phyloP scores from a whole-genome alignment of 257 asterid genomes.

The Ilex asprella region DNA sequence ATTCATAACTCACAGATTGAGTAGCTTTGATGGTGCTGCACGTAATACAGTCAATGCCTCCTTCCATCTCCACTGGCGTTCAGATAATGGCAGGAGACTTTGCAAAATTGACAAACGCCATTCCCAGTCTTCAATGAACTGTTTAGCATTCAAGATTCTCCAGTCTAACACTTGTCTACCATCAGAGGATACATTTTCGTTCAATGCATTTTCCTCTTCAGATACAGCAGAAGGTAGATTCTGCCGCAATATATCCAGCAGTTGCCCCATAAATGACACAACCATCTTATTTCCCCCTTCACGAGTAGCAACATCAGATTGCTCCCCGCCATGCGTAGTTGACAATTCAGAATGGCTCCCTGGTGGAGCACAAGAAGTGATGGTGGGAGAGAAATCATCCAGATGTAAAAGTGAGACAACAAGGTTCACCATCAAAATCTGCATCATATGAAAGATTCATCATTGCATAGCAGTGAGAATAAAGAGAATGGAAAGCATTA shows the following conservation, averaged over 20 bases:
- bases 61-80: conserved; percentile 96
- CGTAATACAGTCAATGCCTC: conserved; percentile 87
- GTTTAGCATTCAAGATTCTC: conserved; percentile 73
- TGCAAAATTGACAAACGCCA: conserved; percentile 97
- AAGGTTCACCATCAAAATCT: conserved; percentile 84
- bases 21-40: conserved; percentile 96
- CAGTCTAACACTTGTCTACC: conserved; percentile 87
- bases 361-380: conserved; percentile 41
- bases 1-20: conserved; percentile 67
- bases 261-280: conserved; percentile 63
- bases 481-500: neutral
- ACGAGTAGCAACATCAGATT: conserved; percentile 36
- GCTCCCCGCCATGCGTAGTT: conserved; percentile 30
- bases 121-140: conserved; percentile 86
- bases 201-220: conserved; percentile 56
- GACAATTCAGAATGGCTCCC: conserved; percentile 39
- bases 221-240: conserved; percentile 61
- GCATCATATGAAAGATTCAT: conserved; percentile 33
- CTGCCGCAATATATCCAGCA: conserved; percentile 69
- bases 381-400: conserved; percentile 66
- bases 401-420: conserved; percentile 76
- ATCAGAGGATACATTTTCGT: conserved; percentile 39
- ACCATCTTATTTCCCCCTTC: conserved; percentile 75
- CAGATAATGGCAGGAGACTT: conserved; percentile 82
- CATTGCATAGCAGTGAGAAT: conserved; percentile 3